Conservation (phyloP, 2,329 filamentous ascomycete genomes). For the Colletotrichum trifolii region DNA sequence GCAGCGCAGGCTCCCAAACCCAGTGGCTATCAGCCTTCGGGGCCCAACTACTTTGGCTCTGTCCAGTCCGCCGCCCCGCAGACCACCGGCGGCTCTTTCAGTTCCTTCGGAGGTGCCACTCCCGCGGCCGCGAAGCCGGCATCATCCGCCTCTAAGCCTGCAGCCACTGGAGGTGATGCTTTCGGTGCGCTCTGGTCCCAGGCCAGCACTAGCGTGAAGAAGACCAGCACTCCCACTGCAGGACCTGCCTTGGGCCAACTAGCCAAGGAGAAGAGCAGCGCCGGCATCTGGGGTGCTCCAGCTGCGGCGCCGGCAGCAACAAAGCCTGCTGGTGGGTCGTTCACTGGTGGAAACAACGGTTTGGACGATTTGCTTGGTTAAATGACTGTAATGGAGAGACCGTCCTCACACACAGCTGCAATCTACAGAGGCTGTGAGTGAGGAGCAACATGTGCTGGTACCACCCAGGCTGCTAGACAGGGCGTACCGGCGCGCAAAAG, state of each 20-base stretch:
- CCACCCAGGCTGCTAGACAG: conserved; percentile 48
- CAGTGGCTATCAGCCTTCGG: conserved; percentile 76
- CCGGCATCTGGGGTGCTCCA: conserved; percentile 90
- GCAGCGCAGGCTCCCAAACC: conserved; percentile 64
- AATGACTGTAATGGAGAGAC: conserved; percentile 29
- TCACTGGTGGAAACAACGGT: conserved; percentile 43
- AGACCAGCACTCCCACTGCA: conserved; percentile 69
- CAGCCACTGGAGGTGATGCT: conserved; percentile 77
- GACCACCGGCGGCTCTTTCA: conserved; percentile 38
- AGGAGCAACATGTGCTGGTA: conserved; percentile 43
- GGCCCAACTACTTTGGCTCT: conserved; percentile 96
- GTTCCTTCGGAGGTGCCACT: conserved; percentile 34
- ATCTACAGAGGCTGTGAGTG: conserved; percentile 14
- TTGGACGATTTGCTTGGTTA: conserved; percentile 63
- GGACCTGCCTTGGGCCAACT: conserved; percentile 90
- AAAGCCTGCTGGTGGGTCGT: conserved; percentile 42
- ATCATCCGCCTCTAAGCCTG: conserved; percentile 63
- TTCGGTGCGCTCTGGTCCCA: conserved; percentile 90
- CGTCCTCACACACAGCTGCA: conserved; percentile 4
- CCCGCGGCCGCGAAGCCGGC: conserved; percentile 62
- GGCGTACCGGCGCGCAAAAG: conserved; percentile 56
- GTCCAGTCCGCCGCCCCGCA: conserved; percentile 62
- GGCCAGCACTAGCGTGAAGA: conserved; percentile 80
- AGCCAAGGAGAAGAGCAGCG: conserved; percentile 97
- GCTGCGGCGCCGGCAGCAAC: conserved; percentile 50